phyloP scores from a whole-genome alignment of 345 rosid species.

The Hibiscus tridactylites region DNA sequence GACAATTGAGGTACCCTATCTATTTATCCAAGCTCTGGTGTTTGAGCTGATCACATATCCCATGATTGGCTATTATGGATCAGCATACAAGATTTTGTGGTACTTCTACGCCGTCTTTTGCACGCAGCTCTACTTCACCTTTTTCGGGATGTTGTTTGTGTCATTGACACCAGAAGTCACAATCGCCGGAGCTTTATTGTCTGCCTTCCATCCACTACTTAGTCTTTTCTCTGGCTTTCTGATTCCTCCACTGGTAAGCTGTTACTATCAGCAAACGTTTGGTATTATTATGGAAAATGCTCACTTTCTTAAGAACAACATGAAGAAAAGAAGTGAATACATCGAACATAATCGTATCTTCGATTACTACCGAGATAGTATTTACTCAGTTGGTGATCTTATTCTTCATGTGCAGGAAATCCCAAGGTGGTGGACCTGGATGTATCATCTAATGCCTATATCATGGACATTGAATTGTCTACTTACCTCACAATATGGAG shows the following conservation, averaged over 20 bases:
- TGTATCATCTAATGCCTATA: constrained; percentile 37
- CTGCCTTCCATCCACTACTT: constrained; percentile 35
- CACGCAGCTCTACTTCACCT: constrained; percentile 49
- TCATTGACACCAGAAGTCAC: constrained; percentile 46
- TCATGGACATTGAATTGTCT: constrained; percentile 48
- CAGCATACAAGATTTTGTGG: constrained; percentile 18
- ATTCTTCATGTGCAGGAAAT: constrained; percentile 28
- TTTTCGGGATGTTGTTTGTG: constrained; percentile 48
- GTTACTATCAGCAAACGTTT: neutral
- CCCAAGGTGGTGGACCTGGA: constrained; percentile 54
- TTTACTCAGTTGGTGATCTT: neutral
- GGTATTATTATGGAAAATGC: neutral
- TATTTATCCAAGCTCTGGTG: constrained; percentile 28
- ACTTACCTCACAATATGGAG: constrained; percentile 36
- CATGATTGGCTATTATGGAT: constrained; percentile 42
- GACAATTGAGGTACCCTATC: constrained; percentile 35
- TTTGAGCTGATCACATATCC: constrained; percentile 38
- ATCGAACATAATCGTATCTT: neutral
- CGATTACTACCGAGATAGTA: neutral
- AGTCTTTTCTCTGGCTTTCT: constrained; percentile 51
- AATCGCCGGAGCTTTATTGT: constrained; percentile 36
- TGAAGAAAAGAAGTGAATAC: neutral
- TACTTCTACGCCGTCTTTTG: constrained; percentile 29
- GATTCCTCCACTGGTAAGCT: constrained; percentile 36
- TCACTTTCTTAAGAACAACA: neutral